Evolutionary conservation across 1,284 basidiomycete species (phyloP).

Genomic region (Papiliotrema nemorosa): DNA sequence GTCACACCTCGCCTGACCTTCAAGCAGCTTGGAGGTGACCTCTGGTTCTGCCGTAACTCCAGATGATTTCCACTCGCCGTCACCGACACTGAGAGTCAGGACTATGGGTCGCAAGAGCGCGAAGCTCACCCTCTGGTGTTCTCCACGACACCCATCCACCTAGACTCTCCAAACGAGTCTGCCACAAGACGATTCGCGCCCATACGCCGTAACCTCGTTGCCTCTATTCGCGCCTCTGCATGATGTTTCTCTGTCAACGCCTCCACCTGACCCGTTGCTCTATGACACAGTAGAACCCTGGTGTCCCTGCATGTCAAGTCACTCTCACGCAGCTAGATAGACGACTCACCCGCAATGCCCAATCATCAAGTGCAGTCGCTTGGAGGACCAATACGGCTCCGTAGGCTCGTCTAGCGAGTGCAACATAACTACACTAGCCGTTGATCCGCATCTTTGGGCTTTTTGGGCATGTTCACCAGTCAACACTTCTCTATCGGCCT

Average conservation of each 20-base stretch:
- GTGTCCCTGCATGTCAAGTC: conserved; percentile 65
- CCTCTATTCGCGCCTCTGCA: conserved; percentile 81
- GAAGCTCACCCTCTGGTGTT: conserved; percentile 85
- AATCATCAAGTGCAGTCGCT: conserved; percentile 71
- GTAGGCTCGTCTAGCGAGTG: conserved; percentile 75
- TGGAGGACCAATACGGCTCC: conserved; percentile 72
- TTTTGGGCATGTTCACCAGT: conserved; percentile 54
- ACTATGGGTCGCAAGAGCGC: no score
- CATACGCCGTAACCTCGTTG: conserved; percentile 77
- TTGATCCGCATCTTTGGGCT: conserved; percentile 63
- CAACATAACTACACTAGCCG: conserved; percentile 81
- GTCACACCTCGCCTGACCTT: conserved; percentile 54
- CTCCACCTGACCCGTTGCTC: conserved; percentile 64
- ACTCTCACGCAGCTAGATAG: neutral
- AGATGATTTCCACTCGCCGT: conserved; percentile 80
- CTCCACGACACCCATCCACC: conserved; percentile 94
- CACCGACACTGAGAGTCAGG: conserved; percentile 65
- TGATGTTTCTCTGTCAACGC: conserved; percentile 90
- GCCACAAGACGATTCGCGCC: conserved; percentile 78
- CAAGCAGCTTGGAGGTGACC: conserved; percentile 71
- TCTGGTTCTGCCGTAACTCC: conserved; percentile 96
- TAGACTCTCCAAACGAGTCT: conserved; percentile 90
- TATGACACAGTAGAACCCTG: conserved; percentile 74
- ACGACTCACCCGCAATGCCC: conserved; percentile 78
- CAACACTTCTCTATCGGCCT: conserved; percentile 63